A percentile compares a stretch with the other conserved stretches of the same genome.
Evolutionary conservation across 1,284 basidiomycete species (phyloP).

Genomic region (Xerocomus nothofagi): DNA sequence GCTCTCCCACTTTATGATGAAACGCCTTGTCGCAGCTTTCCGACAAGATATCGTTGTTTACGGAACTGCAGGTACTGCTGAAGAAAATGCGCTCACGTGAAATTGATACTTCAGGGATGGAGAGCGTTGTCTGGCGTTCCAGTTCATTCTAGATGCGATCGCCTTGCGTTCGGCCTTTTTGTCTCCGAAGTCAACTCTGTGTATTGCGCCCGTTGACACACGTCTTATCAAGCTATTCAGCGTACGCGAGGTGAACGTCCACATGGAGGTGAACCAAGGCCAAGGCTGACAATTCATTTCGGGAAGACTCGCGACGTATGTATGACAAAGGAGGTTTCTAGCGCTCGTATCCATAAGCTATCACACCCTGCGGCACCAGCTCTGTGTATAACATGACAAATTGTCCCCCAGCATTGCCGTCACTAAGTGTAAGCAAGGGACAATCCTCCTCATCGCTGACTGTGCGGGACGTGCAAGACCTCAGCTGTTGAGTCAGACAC

Average conservation of each 20-base stretch:
- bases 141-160: too few relatives aligned
- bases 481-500: not conserved
- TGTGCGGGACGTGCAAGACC: not conserved
- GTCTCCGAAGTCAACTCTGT: too few relatives aligned
- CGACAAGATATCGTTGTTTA: conserved; percentile 41
- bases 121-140: conserved; percentile 1
- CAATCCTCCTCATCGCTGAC: not conserved
- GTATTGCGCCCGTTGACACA: not conserved
- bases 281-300: not conserved
- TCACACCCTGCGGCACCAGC: not conserved
- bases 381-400: not conserved
- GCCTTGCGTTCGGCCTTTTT: too few relatives aligned
- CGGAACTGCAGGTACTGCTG: conserved; percentile 30
- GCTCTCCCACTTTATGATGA: not conserved
- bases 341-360: not conserved
- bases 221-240: not conserved
- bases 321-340: not conserved
- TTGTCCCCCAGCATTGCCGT: not conserved
- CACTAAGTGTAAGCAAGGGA: not conserved
- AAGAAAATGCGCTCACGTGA: conserved; percentile 14
- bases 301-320: too few relatives aligned
- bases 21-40: conserved; percentile 26
- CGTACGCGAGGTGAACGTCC: not conserved
- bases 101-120: conserved; percentile 13
- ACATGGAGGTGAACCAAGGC: not conserved